Evolutionary conservation across 345 rosid species (phyloP), one percentile per base, ranked within the genome.

Genomic region (Sonneratia caseolaris): DNA sequence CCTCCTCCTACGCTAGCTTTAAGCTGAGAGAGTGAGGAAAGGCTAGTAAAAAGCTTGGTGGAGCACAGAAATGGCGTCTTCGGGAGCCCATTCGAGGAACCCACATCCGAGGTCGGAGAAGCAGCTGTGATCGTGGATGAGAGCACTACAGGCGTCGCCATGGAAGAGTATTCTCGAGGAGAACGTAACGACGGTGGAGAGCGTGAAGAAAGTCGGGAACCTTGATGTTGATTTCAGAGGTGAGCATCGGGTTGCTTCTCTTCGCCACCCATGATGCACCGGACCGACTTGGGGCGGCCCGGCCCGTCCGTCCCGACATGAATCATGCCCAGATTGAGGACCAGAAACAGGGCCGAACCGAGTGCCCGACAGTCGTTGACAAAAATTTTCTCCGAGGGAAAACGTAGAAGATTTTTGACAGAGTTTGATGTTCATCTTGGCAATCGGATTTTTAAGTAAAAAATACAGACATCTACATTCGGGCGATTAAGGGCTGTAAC

Each of bases 121-220:
- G 69, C 32, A 24, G 70, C 70, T 56, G 70, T 32, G 40, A 68
- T 57, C 42, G 56, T 32, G 76, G 76, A 68, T 3, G 71, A 42
- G 66, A 73, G 9, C 64, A 59, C 11, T 5, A 49, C 71, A 7
- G 76, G 37, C 42, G 88, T 72, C 38, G 98, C 88, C 98, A 92
- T 89, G 75, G 68, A 73, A 42, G 73, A 24, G 35, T n/a, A 1
- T 9, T 59, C 22, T 59, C 14, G 35, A 7, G 6, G 59, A 19
- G 22, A 53, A 53, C 22, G n/a, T 11, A 4, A 19, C 3, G 59
- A 16, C 22, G 59, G 9, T 15, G 59, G 0, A 4, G 59, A 53
- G 59, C 3, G 22, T 14, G 64, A 7, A n/a, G 64, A 24, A 24
- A 59, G 15, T 22, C 24, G 35, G 35, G 64, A 59, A 4, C 35